phyloP scores from a whole-genome alignment of 78 protist species.

The Capsaspora owczarzaki region DNA sequence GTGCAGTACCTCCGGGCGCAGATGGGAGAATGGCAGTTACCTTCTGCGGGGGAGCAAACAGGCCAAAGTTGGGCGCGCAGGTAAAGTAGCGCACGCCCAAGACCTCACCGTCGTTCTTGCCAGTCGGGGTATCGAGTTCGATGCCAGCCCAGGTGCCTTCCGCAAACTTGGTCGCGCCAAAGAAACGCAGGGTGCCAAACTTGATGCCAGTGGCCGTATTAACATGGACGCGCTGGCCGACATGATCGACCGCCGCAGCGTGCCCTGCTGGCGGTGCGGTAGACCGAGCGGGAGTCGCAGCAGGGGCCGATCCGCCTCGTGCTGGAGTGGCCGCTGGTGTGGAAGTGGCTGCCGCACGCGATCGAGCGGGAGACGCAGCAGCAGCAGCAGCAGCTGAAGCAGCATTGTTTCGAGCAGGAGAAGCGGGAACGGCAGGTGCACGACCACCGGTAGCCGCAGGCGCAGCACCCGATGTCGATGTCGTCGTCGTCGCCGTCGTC shows the following conservation, averaged over 20 bases:
- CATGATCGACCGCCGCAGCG: not conserved
- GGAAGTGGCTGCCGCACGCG: not conserved
- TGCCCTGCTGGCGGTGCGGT: not conserved
- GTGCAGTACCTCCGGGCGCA: not conserved
- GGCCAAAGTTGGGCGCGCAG: conserved; percentile 35
- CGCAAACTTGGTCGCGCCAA: conserved; percentile 23
- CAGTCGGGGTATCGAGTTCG: conserved; percentile 49
- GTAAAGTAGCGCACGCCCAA: conserved; percentile 21
- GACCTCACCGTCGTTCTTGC: conserved; percentile 50
- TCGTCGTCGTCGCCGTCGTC: no score
- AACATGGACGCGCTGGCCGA: no score
- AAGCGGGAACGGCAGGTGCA: no score
- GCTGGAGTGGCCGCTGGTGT: not conserved
- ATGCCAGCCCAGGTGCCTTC: conserved; percentile 50
- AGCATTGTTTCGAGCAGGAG: no score
- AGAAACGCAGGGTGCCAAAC: conserved; percentile 3
- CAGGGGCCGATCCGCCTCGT: no score
- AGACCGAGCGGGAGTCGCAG: no score
- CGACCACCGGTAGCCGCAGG: no score
- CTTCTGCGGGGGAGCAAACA: conserved; percentile 13
- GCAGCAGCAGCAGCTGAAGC: no score
- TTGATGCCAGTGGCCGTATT: no score
- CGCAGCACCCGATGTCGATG: no score
- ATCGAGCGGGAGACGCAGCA: no score
- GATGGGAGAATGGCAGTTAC: not conserved